phyloP scores from a whole-genome alignment of 306 rosid species.

The Casuarina equisetifolia region DNA sequence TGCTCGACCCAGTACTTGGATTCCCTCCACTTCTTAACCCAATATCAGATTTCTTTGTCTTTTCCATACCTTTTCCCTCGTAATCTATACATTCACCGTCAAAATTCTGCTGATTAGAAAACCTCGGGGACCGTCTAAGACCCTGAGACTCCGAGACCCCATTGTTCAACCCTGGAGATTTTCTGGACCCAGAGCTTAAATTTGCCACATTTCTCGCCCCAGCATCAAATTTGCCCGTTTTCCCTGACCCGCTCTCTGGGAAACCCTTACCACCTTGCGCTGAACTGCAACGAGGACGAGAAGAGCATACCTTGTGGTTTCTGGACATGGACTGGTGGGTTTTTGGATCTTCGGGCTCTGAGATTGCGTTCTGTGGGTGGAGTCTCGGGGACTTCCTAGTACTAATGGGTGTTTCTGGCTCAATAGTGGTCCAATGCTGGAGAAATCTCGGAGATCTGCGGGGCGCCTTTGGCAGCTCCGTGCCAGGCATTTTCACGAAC shows the following conservation, averaged over 20 bases:
- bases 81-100: background rate
- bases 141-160: conserved; percentile 18
- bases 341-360: conserved; percentile 16
- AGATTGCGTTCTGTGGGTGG: background rate
- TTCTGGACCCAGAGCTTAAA: conserved; percentile 20
- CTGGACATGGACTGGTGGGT: conserved; percentile 18
- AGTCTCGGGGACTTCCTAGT: conserved; percentile 30
- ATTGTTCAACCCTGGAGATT: conserved; percentile 32
- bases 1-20: conserved; percentile 18
- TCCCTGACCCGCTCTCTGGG: conserved; percentile 15
- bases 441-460: conserved; percentile 64
- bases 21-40: background rate
- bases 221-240: conserved; percentile 4
- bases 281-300: background rate
- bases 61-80: conserved; percentile 9
- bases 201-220: conserved; percentile 10
- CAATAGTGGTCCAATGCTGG: background rate
- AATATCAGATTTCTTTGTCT: conserved; percentile 9
- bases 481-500: conserved; percentile 60
- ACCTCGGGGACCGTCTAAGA: conserved; percentile 51
- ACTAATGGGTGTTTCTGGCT: background rate
- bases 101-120: conserved; percentile 8
- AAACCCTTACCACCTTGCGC: conserved; percentile 1
- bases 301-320: conserved; percentile 7
- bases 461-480: conserved; percentile 24